These are phyloP conservation scores for Wallacemonas sp. DNA, from an alignment of 208 protist genomes.

Conservation along the genomic window DNA sequence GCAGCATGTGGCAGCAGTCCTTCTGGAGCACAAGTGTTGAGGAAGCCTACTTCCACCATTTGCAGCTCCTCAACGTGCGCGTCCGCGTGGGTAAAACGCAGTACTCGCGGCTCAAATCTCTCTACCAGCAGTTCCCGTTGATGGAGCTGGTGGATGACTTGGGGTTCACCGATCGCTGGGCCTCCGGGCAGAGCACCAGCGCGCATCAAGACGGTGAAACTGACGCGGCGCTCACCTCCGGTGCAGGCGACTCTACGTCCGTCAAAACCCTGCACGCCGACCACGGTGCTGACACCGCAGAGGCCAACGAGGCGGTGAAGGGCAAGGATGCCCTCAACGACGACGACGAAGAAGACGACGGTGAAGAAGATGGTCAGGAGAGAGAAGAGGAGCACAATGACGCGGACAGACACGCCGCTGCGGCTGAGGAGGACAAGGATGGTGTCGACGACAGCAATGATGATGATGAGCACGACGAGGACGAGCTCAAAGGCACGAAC, in stretches of 20 bases:
- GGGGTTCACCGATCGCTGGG: constrained; percentile 17
- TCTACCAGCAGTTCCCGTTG: constrained; percentile 71
- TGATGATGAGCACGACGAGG: constrained; percentile 4
- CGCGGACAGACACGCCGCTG: neutral
- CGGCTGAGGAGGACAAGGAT: neutral
- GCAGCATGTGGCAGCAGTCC: constrained; percentile 64
- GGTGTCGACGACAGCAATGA: constrained; percentile 14
- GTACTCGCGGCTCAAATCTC: constrained; percentile 54
- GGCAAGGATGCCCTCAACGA: neutral
- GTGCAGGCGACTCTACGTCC: neutral
- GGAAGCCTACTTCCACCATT: constrained; percentile 66
- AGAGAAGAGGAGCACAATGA: constrained; percentile 8
- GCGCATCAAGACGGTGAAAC: constrained; percentile 11
- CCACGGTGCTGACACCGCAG: constrained; percentile 12
- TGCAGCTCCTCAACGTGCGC: constrained; percentile 74
- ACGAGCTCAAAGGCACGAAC: neutral
- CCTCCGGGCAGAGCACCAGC: constrained; percentile 11
- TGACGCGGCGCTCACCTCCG: neutral
- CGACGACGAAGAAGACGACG: neutral
- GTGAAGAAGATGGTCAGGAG: neutral
- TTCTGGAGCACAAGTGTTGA: constrained; percentile 57
- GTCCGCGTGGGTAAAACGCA: constrained; percentile 43
- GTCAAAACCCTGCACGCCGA: constrained; percentile 10
- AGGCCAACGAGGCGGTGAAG: neutral
- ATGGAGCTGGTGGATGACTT: constrained; percentile 74